Conservation (phyloP, 2,329 filamentous ascomycete genomes). For the Penicillium sp. region DNA sequence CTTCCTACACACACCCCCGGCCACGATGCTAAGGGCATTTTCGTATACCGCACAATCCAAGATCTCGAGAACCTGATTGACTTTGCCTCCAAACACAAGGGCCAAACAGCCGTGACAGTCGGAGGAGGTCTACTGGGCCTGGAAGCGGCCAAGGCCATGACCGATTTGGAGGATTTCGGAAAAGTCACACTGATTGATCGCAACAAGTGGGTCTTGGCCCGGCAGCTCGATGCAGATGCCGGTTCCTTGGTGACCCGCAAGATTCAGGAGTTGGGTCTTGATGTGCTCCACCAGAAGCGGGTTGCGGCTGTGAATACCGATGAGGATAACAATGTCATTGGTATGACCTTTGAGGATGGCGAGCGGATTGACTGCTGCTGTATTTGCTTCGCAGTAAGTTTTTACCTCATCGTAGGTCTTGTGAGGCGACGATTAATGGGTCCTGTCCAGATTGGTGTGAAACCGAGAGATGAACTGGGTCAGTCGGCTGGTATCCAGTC, state of each 20-base stretch:
- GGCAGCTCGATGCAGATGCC: slow-evolving; percentile 81
- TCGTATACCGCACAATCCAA: slow-evolving; percentile 85
- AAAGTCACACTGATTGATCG: slow-evolving; percentile 80
- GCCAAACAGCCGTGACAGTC: slow-evolving; percentile 73
- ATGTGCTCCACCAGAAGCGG: slow-evolving; percentile 75
- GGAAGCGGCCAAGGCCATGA: slow-evolving; percentile 90
- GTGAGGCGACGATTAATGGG: slow-evolving; percentile 7
- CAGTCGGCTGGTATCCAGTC: slow-evolving; percentile 70
- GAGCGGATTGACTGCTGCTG: slow-evolving; percentile 76
- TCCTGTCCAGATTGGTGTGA: slow-evolving; percentile 70
- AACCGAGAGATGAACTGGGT: slow-evolving; percentile 77
- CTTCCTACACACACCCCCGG: slow-evolving; percentile 74
- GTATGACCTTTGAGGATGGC: slow-evolving; percentile 79
- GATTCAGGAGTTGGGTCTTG: slow-evolving; percentile 75
- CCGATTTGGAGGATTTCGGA: slow-evolving; percentile 75
- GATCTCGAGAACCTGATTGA: slow-evolving; percentile 77
- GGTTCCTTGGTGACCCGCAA: slow-evolving; percentile 81
- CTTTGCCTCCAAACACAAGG: slow-evolving; percentile 69
- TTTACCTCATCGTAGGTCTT: neutral
- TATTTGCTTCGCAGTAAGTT: slow-evolving; percentile 74
- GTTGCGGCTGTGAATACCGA: slow-evolving; percentile 73
- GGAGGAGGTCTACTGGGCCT: slow-evolving; percentile 83
- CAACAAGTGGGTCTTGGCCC: slow-evolving; percentile 78
- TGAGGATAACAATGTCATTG: slow-evolving; percentile 68
- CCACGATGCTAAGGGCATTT: slow-evolving; percentile 78